A percentile compares a stretch with the other conserved stretches of the same genome.
These are phyloP conservation scores for Saccharomycopsis phalli DNA, from an alignment of 1,139 yeast genomes.

Conservation along the genomic window DNA sequence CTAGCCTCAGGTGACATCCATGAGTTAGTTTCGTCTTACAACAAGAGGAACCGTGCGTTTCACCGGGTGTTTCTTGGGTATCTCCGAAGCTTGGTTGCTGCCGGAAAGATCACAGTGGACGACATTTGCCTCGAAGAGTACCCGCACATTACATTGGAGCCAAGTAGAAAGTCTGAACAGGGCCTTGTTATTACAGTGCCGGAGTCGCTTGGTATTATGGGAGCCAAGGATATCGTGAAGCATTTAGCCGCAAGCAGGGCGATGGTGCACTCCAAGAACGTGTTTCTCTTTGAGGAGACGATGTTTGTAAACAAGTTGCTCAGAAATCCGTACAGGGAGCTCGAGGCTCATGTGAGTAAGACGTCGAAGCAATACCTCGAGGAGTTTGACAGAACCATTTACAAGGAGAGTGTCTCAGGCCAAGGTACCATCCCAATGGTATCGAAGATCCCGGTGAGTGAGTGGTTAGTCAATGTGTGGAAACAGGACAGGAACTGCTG, in stretches of 20 bases:
- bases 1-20: neutral
- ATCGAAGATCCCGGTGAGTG: constrained; percentile 15
- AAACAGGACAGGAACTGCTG: constrained; percentile 12
- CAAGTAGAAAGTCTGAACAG: neutral
- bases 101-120: neutral
- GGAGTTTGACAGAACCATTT: neutral
- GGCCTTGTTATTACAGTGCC: neutral
- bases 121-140: neutral
- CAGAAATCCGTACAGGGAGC: no score
- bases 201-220: no score
- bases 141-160: neutral
- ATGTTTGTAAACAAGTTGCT: constrained; percentile 12
- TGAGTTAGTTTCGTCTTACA: constrained; percentile 8
- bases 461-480: constrained; percentile 20
- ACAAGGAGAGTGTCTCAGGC: no score
- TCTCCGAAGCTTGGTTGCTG: constrained; percentile 4
- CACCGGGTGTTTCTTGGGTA: constrained; percentile 14
- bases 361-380: no score
- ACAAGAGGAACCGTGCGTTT: constrained; percentile 11
- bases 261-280: constrained; percentile 5
- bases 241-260: no score
- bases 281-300: constrained; percentile 14
- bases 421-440: constrained; percentile 5
- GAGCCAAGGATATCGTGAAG: no score
- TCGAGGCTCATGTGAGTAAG: no score